Percentiles rank a stretch among this genome's conserved stretches.
These are phyloP conservation scores for Clitoria ternatea DNA, from an alignment of 306 rosid genomes.

Conservation along the genomic window DNA sequence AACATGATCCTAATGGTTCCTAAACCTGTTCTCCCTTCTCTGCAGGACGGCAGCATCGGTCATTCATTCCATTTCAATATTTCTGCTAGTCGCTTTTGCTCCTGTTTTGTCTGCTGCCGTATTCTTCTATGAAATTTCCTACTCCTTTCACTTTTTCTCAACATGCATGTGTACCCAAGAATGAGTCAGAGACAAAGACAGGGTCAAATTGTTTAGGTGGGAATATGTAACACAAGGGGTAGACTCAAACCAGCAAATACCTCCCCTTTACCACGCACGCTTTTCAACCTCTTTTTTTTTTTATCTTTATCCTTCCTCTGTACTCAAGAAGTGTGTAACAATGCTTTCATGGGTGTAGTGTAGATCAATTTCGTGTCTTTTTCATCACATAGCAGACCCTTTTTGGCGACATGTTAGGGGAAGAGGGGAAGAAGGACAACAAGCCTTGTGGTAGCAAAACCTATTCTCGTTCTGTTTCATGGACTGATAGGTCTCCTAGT, in stretches of 20 bases:
- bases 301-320: background rate
- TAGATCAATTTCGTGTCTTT: constrained; percentile 20
- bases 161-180: constrained; percentile 17
- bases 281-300: background rate
- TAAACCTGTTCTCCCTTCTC: background rate
- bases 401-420: constrained; percentile 45
- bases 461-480: constrained; percentile 72
- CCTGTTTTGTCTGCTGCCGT: constrained; percentile 18
- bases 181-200: constrained; percentile 30
- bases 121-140: constrained; percentile 51
- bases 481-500: constrained; percentile 73
- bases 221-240: constrained; percentile 30
- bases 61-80: no score
- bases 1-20: background rate
- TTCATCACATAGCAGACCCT: constrained; percentile 5
- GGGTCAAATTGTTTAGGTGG: constrained; percentile 80
- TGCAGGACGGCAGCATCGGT: constrained; percentile 21
- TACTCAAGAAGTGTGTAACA: constrained; percentile 30
- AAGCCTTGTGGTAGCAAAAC: constrained; percentile 11
- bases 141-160: constrained; percentile 19
- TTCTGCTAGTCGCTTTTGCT: constrained; percentile 19
- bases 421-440: constrained; percentile 35
- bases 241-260: constrained; percentile 39
- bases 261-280: constrained; percentile 21
- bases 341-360: constrained; percentile 44